These are phyloP conservation scores for Lycium ferocissimum DNA, from an alignment of 257 asterid species.

Conservation along the genomic window DNA sequence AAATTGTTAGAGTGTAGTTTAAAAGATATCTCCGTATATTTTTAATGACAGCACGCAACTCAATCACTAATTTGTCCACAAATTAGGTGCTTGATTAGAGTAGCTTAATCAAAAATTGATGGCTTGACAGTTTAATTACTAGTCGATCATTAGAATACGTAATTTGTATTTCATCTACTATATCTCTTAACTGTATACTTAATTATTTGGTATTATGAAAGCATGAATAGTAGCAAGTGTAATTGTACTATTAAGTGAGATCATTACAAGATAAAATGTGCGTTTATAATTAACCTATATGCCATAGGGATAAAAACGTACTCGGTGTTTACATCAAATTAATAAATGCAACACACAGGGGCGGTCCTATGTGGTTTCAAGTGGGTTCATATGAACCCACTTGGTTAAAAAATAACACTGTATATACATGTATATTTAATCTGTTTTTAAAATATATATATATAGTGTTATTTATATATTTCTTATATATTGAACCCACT, in stretches of 20 bases:
- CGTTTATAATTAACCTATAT: no score
- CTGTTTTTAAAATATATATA: no score
- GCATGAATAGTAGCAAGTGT: background rate
- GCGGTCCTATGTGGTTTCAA: no score
- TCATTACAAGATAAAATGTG: no score
- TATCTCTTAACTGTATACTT: background rate
- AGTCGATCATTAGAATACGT: background rate
- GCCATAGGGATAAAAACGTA: no score
- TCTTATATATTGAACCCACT: no score
- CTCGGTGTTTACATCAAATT: no score
- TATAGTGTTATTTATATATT: no score
- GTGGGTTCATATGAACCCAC: no score
- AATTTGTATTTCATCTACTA: background rate
- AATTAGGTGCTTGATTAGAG: background rate
- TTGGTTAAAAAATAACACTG: no score
- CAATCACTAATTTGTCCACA: conserved; percentile 11
- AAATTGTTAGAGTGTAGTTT: background rate
- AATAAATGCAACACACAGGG: no score
- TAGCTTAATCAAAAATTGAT: background rate
- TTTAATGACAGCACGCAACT: conserved; percentile 1
- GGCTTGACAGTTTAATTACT: background rate
- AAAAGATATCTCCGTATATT: background rate
- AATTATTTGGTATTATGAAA: background rate
- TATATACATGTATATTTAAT: no score
- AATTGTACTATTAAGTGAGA: background rate